Evolutionary conservation across 768 basidiomycete genomes (phyloP), one percentile per base, ranked within the genome.

Genomic region (Lepiota venenata): DNA sequence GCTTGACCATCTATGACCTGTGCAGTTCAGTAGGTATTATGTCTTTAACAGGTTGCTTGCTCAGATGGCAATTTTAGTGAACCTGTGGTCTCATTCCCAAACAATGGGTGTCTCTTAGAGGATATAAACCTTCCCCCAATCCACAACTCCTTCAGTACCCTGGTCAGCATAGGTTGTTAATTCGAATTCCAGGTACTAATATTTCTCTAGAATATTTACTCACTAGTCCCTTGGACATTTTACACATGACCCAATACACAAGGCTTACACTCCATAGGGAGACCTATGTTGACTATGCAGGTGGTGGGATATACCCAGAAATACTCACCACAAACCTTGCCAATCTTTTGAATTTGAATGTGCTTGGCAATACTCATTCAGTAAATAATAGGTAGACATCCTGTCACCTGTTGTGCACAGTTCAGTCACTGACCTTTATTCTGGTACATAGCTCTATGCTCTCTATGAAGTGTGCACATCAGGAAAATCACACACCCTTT

Each of bases 281-380:
- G 70, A 86, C 84, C 8, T 92, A 92, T 56, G 85, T 90, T 56
- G 90, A 92, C 61, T 92, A 87, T 59, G 91, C 91, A 87, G 91
- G 90, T 29, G 88, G 87, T 21, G 80, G 87, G 0, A 73, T 91
- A 29, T 90, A 88, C 58, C 90, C 90, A 10, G 85, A 88, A 61
- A 85, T 82, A 60, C 80, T 92, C 36, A 79, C 91, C 52, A 78
- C 75, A 35, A 79, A 81, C 10, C 88, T 91, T 59, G 74, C 82
- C 35, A 80, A 81, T 46, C 89, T 91, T 63, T 78, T 92, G 27
- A 81, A 75, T 39, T 72, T 70, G 47, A 81, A 68, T 40, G 50
- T 32, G 16, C 36, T 50, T 3, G 50, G 50, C 18, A 37, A 32
- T 40, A 36, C 29, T 9, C 48, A 49, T 36, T 49, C 48, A 15